A percentile compares a stretch with the other conserved stretches of the same genome.
phyloP scores from a whole-genome alignment of 768 basidiomycete genomes.

The Lactarius indigo region DNA sequence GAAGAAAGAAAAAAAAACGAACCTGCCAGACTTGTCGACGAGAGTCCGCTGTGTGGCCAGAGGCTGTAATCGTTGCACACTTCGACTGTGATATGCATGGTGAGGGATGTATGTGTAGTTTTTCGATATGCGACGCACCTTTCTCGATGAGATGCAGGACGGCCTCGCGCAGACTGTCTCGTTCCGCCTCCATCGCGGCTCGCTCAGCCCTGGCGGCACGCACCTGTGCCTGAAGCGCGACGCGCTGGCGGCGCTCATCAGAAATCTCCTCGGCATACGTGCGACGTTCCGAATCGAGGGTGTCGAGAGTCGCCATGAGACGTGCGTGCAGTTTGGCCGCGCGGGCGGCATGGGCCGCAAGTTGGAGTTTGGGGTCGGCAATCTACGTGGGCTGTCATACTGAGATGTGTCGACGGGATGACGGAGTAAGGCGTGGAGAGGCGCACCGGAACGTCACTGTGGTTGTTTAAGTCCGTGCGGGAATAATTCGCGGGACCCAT shows the following conservation, averaged over 20 bases:
- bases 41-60: slow-evolving; percentile 24
- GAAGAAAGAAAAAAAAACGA: background rate
- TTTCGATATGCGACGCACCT: slow-evolving; percentile 40
- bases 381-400: slow-evolving; percentile 25
- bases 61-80: slow-evolving; percentile 24
- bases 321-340: slow-evolving; percentile 45
- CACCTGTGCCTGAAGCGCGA: slow-evolving; percentile 39
- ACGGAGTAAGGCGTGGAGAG: slow-evolving; percentile 3
- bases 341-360: slow-evolving; percentile 38
- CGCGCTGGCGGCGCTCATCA: slow-evolving; percentile 33
- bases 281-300: slow-evolving; percentile 43
- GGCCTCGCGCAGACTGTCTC: slow-evolving; percentile 52
- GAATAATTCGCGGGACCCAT: slow-evolving; percentile 13
- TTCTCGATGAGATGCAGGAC: slow-evolving; percentile 54
- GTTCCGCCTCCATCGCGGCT: slow-evolving; percentile 44
- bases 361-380: slow-evolving; percentile 31
- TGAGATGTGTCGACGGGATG: slow-evolving; percentile 11
- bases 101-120: background rate
- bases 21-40: slow-evolving; percentile 11
- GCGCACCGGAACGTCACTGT: slow-evolving; percentile 14
- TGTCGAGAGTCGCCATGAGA: slow-evolving; percentile 47
- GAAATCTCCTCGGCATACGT: slow-evolving; percentile 42
- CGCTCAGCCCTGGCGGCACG: slow-evolving; percentile 20
- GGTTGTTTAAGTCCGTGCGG: background rate
- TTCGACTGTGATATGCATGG: slow-evolving; percentile 18